phyloP scores from a whole-genome alignment of 2,329 filamentous ascomycete genomes.

The Aspergillus alliaceus region DNA sequence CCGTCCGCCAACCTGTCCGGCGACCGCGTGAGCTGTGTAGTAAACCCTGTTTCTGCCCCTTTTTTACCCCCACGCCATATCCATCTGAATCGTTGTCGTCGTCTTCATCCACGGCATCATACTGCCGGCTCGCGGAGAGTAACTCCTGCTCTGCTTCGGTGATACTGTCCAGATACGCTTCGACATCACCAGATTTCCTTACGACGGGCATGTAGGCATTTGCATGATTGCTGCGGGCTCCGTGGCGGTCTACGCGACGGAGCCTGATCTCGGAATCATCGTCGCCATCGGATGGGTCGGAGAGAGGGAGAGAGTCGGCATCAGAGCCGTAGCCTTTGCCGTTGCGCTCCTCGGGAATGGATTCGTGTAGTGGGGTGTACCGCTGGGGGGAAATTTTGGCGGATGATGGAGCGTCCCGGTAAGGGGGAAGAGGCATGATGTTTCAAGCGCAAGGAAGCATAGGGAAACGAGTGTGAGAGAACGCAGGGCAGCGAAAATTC shows the following conservation, averaged over 20 bases:
- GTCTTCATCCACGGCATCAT: slow-evolving; percentile 15
- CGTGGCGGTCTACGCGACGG: slow-evolving; percentile 12
- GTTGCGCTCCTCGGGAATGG: slow-evolving; percentile 19
- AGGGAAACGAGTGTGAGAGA: neutral
- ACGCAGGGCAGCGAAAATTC: neutral
- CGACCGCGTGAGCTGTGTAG: neutral
- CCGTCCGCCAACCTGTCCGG: slow-evolving; percentile 17
- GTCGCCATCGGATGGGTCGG: slow-evolving; percentile 12
- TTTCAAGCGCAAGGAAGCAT: neutral
- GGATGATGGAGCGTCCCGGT: neutral
- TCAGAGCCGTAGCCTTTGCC: slow-evolving; percentile 3
- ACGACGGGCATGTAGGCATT: slow-evolving; percentile 14
- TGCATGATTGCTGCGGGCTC: neutral
- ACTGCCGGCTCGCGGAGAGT: slow-evolving; percentile 19
- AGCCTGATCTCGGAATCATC: slow-evolving; percentile 13
- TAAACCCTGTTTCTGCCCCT: slow-evolving; percentile 2
- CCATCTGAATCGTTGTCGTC: slow-evolving; percentile 14
- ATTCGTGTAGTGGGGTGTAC: slow-evolving; percentile 18
- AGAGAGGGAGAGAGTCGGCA: slow-evolving; percentile 12
- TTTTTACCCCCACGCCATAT: slow-evolving; percentile 8
- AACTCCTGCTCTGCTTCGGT: slow-evolving; percentile 25
- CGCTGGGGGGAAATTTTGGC: slow-evolving; percentile 3
- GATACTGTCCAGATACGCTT: slow-evolving; percentile 23
- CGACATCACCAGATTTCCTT: slow-evolving; percentile 21
- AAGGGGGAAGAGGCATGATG: neutral